A percentile compares a stretch with the other conserved stretches of the same genome.
These are phyloP conservation scores for Bonia amplexicaulis DNA, from an alignment of 176 grass and related monocot genomes.

Conservation along the genomic window DNA sequence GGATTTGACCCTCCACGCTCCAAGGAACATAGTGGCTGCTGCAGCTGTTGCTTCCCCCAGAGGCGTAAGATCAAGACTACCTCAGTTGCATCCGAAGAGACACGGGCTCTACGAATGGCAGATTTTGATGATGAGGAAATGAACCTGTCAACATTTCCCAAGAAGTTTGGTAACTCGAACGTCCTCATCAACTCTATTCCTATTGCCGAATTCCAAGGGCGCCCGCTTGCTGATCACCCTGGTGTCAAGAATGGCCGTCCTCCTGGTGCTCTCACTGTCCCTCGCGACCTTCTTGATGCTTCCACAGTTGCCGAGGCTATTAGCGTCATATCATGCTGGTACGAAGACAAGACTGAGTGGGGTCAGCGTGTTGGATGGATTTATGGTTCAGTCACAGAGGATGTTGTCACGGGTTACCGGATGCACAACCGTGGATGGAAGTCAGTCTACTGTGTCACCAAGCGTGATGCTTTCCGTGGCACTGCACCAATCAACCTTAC, in stretches of 20 bases:
- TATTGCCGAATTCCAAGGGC: constrained; percentile 89
- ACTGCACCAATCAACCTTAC: constrained; percentile 95
- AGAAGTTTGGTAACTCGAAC: constrained; percentile 92
- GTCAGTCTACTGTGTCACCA: constrained; percentile 96
- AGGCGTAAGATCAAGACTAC: constrained; percentile 47
- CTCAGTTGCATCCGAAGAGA: constrained; percentile 55
- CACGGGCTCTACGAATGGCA: constrained; percentile 65
- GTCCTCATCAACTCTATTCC: constrained; percentile 87
- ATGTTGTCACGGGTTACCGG: constrained; percentile 97
- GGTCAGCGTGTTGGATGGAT: constrained; percentile 95
- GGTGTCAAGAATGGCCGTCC: constrained; percentile 83
- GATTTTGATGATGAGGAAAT: constrained; percentile 91
- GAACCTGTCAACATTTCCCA: constrained; percentile 84
- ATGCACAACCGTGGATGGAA: constrained; percentile 99
- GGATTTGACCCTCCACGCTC: constrained; percentile 92
- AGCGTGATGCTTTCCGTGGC: constrained; percentile 90
- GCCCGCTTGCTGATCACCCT: constrained; percentile 95
- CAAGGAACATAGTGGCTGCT: constrained; percentile 77
- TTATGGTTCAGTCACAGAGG: constrained; percentile 95
- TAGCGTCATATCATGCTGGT: constrained; percentile 98
- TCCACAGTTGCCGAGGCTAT: constrained; percentile 92
- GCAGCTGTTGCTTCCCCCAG: constrained; percentile 82
- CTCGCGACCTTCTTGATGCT: constrained; percentile 84
- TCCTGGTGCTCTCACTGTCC: constrained; percentile 77
- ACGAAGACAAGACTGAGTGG: constrained; percentile 98